phyloP scores from a whole-genome alignment of 2,329 filamentous ascomycete species.

The Exophiala sp. region DNA sequence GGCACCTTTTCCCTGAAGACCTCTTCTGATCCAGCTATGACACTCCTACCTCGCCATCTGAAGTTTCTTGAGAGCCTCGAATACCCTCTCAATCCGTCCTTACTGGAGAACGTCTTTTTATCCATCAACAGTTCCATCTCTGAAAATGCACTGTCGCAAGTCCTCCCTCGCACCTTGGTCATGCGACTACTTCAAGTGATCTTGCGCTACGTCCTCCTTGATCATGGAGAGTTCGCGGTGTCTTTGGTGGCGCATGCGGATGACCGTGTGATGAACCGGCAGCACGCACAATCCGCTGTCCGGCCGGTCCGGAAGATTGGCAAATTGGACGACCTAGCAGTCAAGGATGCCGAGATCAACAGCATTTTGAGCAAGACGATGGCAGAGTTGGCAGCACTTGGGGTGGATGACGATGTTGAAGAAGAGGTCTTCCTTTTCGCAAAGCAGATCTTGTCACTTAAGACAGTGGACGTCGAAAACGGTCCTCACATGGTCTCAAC shows the following conservation, averaged over 20 bases:
- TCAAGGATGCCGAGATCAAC: slow-evolving; percentile 84
- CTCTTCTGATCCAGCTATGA: slow-evolving; percentile 25
- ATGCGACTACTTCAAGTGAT: slow-evolving; percentile 73
- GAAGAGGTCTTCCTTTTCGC: slow-evolving; percentile 78
- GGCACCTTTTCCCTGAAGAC: slow-evolving; percentile 29
- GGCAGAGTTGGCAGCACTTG: slow-evolving; percentile 72
- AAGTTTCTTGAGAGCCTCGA: slow-evolving; percentile 46
- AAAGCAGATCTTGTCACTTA: slow-evolving; percentile 69
- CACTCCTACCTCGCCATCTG: slow-evolving; percentile 32
- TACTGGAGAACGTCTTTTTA: slow-evolving; percentile 68
- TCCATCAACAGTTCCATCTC: slow-evolving; percentile 78
- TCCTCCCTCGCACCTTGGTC: slow-evolving; percentile 74
- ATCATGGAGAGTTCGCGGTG: slow-evolving; percentile 86
- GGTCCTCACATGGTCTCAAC: slow-evolving; percentile 14
- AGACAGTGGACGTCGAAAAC: slow-evolving; percentile 49
- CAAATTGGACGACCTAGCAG: slow-evolving; percentile 57
- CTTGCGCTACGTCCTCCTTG: slow-evolving; percentile 81
- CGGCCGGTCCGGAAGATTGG: slow-evolving; percentile 24
- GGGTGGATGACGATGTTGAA: slow-evolving; percentile 69
- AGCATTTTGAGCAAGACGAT: slow-evolving; percentile 74
- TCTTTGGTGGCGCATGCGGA: slow-evolving; percentile 83
- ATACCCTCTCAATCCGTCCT: slow-evolving; percentile 70
- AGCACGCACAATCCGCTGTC: slow-evolving; percentile 50
- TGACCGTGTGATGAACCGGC: slow-evolving; percentile 69
- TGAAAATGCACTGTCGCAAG: slow-evolving; percentile 74